A percentile compares a stretch with the other conserved stretches of the same genome.
phyloP scores from a whole-genome alignment of 1,284 basidiomycete species.

The Phenoliferia sp. region DNA sequence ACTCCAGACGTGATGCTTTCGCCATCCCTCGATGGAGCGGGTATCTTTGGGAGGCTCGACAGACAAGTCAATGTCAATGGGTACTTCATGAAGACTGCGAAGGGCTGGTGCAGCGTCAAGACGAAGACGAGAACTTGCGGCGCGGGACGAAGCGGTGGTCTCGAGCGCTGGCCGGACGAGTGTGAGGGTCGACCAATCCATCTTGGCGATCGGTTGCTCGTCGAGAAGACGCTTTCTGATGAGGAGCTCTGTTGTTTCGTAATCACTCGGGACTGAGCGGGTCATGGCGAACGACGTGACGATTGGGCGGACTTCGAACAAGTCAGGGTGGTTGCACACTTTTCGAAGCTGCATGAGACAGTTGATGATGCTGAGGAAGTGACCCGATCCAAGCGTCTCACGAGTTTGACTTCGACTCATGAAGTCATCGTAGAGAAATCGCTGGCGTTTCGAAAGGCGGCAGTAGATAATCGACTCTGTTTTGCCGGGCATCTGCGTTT shows the following conservation, averaged over 20 bases:
- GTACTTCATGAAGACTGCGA: conserved; percentile 40
- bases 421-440: conserved; percentile 97
- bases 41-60: conserved; percentile 53
- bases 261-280: conserved; percentile 73
- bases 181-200: conserved; percentile 60
- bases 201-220: conserved; percentile 47
- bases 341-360: conserved; percentile 94
- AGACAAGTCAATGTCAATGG: conserved; percentile 16
- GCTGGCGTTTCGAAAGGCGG: conserved; percentile 87
- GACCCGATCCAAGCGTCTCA: conserved; percentile 80
- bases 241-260: conserved; percentile 84
- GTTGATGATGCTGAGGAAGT: conserved; percentile 77
- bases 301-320: conserved; percentile 92
- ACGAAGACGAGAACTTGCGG: conserved; percentile 51
- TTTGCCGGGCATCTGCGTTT: conserved; percentile 92
- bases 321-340: conserved; percentile 58
- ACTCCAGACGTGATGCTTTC: conserved; percentile 55
- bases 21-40: conserved; percentile 70
- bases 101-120: conserved; percentile 61
- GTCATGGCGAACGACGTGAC: conserved; percentile 86
- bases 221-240: conserved; percentile 63
- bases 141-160: conserved; percentile 51
- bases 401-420: conserved; percentile 87
- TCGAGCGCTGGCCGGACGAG: conserved; percentile 53
- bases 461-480: conserved; percentile 91